Evolutionary conservation across 352 stramenopile genomes (phyloP).

Genomic region (Phytophthora pistaciae): DNA sequence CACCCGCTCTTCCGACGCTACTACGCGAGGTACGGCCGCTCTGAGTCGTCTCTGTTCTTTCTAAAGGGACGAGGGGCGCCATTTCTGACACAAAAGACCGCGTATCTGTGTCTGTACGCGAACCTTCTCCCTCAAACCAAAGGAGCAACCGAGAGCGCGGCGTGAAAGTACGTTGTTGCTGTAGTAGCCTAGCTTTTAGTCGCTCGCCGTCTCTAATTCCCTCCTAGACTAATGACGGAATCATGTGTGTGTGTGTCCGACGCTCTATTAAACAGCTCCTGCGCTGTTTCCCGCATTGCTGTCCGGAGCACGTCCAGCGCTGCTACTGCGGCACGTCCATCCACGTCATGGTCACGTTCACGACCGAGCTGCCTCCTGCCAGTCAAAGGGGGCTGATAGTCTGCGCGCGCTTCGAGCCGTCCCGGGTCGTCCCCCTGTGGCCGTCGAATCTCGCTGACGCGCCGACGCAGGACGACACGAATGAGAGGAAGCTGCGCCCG

Average conservation of each 20-base stretch:
- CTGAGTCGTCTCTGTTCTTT: neutral
- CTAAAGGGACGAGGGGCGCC: neutral
- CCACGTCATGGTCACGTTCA: slow-evolving; percentile 43
- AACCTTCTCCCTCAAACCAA: neutral
- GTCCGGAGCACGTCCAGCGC: slow-evolving; percentile 44
- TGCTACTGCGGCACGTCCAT: slow-evolving; percentile 58
- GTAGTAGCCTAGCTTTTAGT: neutral
- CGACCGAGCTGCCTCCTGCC: slow-evolving; percentile 4
- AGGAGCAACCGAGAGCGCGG: neutral
- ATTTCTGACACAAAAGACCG: neutral
- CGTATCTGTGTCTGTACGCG: too few species aligned
- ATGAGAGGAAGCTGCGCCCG: slow-evolving; percentile 27
- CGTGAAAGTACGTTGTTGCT: neutral
- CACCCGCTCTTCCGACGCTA: slow-evolving; percentile 41
- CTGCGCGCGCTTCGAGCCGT: slow-evolving; percentile 55
- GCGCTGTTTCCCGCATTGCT: slow-evolving; percentile 61
- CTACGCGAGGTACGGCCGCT: slow-evolving; percentile 33
- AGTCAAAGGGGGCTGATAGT: slow-evolving; percentile 37
- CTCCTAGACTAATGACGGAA: neutral
- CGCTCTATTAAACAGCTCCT: slow-evolving; percentile 23
- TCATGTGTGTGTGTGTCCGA: neutral
- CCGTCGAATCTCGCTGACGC: neutral
- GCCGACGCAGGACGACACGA: neutral
- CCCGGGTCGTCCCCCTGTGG: slow-evolving; percentile 24
- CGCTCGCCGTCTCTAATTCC: neutral